These are phyloP conservation scores for Knufia petricola DNA, from an alignment of 2,329 filamentous ascomycete species.

Conservation along the genomic window DNA sequence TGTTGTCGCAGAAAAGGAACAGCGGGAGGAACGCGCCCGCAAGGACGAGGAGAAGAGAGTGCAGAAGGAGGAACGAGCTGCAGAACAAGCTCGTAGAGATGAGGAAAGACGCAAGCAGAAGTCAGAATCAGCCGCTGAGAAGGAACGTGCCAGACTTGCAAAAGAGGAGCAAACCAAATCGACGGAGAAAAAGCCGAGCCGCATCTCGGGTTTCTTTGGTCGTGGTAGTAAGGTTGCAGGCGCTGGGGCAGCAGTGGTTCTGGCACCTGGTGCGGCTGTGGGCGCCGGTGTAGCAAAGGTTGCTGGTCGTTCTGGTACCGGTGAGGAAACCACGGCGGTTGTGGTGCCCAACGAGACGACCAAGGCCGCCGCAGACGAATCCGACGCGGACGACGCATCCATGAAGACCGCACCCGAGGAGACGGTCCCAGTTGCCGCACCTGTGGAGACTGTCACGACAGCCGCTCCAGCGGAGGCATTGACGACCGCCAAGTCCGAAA, in stretches of 20 bases:
- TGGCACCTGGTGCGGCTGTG: constrained; percentile 4
- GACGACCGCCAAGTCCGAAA: too few relatives aligned
- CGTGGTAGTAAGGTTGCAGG: constrained; percentile 6
- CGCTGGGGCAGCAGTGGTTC: constrained; percentile 8
- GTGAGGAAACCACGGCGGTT: too few relatives aligned
- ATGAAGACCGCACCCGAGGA: too few relatives aligned
- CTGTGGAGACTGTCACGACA: too few relatives aligned
- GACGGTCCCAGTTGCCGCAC: too few relatives aligned
- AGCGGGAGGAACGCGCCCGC: constrained; percentile 17
- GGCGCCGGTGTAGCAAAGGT: not conserved
- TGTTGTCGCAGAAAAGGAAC: constrained; percentile 16
- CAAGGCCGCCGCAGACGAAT: too few relatives aligned
- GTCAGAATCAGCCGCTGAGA: constrained; percentile 7
- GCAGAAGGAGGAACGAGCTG: constrained; percentile 5
- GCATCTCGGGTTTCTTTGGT: constrained; percentile 6
- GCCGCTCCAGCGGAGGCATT: too few relatives aligned
- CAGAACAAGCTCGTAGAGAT: constrained; percentile 10
- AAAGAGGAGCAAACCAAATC: constrained; percentile 18
- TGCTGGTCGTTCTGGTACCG: too few relatives aligned
- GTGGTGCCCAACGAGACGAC: too few relatives aligned
- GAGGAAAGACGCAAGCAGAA: constrained; percentile 12
- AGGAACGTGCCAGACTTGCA: constrained; percentile 12
- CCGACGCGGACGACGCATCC: too few relatives aligned
- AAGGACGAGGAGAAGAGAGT: constrained; percentile 20
- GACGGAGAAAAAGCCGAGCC: constrained; percentile 7